Percentiles rank a stretch among this genome's conserved stretches.
Conservation (phyloP, 441 rosid genomes). For the Melastoma candidum region DNA sequence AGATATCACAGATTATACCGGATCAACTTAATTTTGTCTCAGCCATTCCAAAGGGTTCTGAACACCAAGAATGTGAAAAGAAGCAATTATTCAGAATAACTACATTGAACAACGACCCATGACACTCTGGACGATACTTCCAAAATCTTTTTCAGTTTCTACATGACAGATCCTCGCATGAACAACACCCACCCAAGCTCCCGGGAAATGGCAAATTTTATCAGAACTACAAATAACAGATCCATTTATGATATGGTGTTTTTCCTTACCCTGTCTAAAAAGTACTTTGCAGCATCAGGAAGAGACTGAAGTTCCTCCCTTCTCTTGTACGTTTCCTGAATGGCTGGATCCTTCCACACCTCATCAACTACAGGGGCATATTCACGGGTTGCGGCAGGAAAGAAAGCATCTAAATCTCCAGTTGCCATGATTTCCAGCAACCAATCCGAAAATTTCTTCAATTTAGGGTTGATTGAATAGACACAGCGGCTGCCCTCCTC, state of each 20-base stretch:
- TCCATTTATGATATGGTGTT: neutral
- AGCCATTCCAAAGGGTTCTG: too few species aligned
- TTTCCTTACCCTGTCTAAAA: slow-evolving; percentile 73
- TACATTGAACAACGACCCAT: too few species aligned
- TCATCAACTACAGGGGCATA: slow-evolving; percentile 98
- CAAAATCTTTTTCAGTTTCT: too few species aligned
- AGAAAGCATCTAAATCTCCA: slow-evolving; percentile 96
- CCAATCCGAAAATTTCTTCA: slow-evolving; percentile 98
- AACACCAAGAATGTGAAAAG: too few species aligned
- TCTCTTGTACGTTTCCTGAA: slow-evolving; percentile 80
- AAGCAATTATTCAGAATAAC: too few species aligned
- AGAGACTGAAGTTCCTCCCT: slow-evolving; percentile 95
- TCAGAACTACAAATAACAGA: neutral
- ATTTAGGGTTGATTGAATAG: slow-evolving; percentile 82
- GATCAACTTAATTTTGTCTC: too few species aligned
- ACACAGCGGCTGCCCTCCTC: slow-evolving; percentile 39
- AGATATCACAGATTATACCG: neutral
- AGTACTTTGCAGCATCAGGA: slow-evolving; percentile 90
- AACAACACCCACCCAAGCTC: too few species aligned
- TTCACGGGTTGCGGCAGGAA: slow-evolving; percentile 99
- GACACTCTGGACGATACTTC: too few species aligned
- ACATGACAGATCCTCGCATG: too few species aligned
- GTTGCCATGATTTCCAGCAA: slow-evolving; percentile 97
- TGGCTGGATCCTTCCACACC: slow-evolving; percentile 96
- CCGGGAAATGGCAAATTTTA: neutral